phyloP scores from a whole-genome alignment of 345 rosid species.

The Gossypium sturtianum region DNA sequence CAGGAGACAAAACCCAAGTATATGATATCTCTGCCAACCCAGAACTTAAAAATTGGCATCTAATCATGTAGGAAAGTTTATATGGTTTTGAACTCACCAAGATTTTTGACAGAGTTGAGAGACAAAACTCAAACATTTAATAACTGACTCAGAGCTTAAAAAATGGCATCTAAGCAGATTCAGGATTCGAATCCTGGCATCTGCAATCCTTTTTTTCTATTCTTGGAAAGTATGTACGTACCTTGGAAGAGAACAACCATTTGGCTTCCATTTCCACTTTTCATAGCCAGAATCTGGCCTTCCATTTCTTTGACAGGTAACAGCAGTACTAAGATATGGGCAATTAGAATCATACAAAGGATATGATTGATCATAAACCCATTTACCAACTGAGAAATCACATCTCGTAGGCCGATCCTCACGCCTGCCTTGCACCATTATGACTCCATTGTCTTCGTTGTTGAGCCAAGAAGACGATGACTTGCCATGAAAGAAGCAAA shows the following conservation, averaged over 20 bases:
- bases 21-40: too few relatives aligned
- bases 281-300: slow-evolving; percentile 86
- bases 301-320: slow-evolving; percentile 81
- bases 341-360: slow-evolving; percentile 79
- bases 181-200: neutral
- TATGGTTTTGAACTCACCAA: too few relatives aligned
- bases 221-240: slow-evolving; percentile 13
- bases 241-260: slow-evolving; percentile 77
- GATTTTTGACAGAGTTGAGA: too few relatives aligned
- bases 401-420: slow-evolving; percentile 33
- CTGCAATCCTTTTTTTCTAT: neutral
- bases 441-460: slow-evolving; percentile 30
- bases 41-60: too few relatives aligned
- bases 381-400: slow-evolving; percentile 65
- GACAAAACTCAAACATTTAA: too few relatives aligned
- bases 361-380: slow-evolving; percentile 70
- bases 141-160: neutral
- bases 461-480: slow-evolving; percentile 32
- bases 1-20: too few relatives aligned
- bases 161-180: neutral
- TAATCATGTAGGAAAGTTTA: too few relatives aligned
- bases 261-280: slow-evolving; percentile 90
- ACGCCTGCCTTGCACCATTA: slow-evolving; percentile 33
- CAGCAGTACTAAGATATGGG: slow-evolving; percentile 73
- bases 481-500: slow-evolving; percentile 24